A percentile compares a stretch with the other conserved stretches of the same genome.
Evolutionary conservation across 371 early-diverging fungal genomes (phyloP).

Genomic region (Saksenaea oblongispora): DNA sequence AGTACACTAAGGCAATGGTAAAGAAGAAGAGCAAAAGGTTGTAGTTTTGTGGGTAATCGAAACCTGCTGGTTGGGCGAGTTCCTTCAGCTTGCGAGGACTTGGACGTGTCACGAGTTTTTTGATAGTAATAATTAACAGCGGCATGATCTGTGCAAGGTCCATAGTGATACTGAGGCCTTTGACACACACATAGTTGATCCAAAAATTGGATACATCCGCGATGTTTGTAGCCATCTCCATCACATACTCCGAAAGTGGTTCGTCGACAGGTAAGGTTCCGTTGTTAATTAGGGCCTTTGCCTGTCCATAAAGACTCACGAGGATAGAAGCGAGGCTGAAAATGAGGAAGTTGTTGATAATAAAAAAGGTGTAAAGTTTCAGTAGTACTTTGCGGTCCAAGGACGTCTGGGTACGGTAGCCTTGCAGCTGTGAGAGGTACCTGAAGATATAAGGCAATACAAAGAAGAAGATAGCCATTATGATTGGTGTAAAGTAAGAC

Average conservation of each 20-base stretch:
- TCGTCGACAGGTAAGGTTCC: constrained; percentile 37
- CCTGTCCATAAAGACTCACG: constrained; percentile 55
- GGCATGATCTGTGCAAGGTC: constrained; percentile 74
- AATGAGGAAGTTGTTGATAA: constrained; percentile 68
- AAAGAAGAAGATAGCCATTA: constrained; percentile 69
- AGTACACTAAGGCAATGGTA: constrained; percentile 73
- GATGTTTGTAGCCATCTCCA: constrained; percentile 42
- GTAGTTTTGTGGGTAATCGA: constrained; percentile 74
- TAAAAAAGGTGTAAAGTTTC: constrained; percentile 79
- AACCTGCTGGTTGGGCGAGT: constrained; percentile 68
- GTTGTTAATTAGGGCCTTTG: constrained; percentile 34
- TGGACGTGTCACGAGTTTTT: constrained; percentile 59
- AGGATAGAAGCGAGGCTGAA: constrained; percentile 62
- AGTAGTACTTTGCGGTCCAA: constrained; percentile 70
- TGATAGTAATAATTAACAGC: constrained; percentile 56
- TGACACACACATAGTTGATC: constrained; percentile 71
- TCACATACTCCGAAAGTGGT: constrained; percentile 18
- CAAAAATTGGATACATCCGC: constrained; percentile 58
- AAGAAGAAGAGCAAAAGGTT: constrained; percentile 70
- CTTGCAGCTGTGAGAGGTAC: constrained; percentile 70
- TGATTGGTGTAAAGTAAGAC: constrained; percentile 69
- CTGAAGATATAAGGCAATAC: constrained; percentile 69
- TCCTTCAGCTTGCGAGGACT: constrained; percentile 74
- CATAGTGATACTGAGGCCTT: constrained; percentile 52
- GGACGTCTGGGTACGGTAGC: constrained; percentile 68